These are phyloP conservation scores for Mucor lusitanicus DNA, from an alignment of 371 early-diverging fungal species.

Conservation along the genomic window DNA sequence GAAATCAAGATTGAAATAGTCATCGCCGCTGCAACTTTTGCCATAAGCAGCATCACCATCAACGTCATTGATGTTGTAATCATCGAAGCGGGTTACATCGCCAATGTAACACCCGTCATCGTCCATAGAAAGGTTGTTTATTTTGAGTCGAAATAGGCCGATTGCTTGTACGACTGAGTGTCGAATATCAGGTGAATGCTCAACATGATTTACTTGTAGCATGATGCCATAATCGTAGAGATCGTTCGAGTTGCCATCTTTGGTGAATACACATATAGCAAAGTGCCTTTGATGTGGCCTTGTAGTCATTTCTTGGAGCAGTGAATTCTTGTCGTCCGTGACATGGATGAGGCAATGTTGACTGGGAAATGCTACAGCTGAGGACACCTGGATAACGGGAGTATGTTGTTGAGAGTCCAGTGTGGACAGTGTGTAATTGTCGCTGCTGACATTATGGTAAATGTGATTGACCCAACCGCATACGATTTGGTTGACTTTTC, in stretches of 20 bases:
- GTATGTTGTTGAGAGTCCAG: neutral
- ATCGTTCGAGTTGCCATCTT: slow-evolving; percentile 1
- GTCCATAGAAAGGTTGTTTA: slow-evolving; percentile 2
- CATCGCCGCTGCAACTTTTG: neutral
- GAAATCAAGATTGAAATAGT: neutral
- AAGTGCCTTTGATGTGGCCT: slow-evolving; percentile 38
- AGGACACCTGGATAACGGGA: slow-evolving; percentile 4
- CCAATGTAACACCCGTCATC: slow-evolving; percentile 1
- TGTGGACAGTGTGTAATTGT: neutral
- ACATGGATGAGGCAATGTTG: slow-evolving; percentile 30
- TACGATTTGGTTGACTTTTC: slow-evolving; percentile 8
- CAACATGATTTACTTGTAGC: slow-evolving; percentile 30
- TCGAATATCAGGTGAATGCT: slow-evolving; percentile 28
- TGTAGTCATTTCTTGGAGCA: slow-evolving; percentile 44
- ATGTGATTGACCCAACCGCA: slow-evolving; percentile 11
- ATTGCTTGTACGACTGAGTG: slow-evolving; percentile 27
- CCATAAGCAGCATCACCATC: neutral
- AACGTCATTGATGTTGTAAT: neutral
- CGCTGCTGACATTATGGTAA: neutral
- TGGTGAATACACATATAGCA: slow-evolving; percentile 53
- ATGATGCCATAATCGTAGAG: slow-evolving; percentile 38
- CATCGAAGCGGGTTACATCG: slow-evolving; percentile 10
- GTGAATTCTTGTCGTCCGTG: slow-evolving; percentile 49
- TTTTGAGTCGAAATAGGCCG: slow-evolving; percentile 20
- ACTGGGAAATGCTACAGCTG: slow-evolving; percentile 3